Conservation (phyloP, 345 rosid genomes). For the Nephelium lappaceum region DNA sequence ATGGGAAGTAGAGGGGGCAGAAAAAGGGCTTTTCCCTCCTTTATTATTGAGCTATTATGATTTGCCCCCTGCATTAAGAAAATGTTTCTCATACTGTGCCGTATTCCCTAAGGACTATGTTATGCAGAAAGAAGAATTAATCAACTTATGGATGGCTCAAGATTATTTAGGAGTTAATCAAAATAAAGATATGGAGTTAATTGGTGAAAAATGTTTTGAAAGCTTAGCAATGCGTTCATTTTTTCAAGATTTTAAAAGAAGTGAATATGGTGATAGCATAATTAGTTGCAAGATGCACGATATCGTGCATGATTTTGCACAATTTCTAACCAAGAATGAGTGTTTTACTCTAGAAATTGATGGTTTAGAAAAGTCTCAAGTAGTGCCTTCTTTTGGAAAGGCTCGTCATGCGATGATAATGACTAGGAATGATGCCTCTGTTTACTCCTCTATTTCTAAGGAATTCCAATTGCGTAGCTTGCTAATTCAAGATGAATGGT, state of each 20-base stretch:
- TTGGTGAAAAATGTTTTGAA: not conserved
- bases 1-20: not conserved
- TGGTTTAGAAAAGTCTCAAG: not conserved
- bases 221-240: not conserved
- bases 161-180: not conserved
- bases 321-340: not conserved
- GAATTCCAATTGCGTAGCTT: not conserved
- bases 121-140: not conserved
- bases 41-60: not conserved
- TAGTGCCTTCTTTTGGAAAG: not conserved
- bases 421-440: not conserved
- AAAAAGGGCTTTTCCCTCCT: not conserved
- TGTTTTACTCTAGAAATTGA: not conserved
- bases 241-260: not conserved
- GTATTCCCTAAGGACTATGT: not conserved
- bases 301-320: not conserved
- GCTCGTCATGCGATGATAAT: not conserved
- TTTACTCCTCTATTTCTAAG: not conserved
- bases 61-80: slow-evolving; percentile 20
- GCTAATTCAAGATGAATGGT: not conserved
- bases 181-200: not conserved
- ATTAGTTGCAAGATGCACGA: not conserved
- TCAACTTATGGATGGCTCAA: not conserved
- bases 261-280: not conserved
- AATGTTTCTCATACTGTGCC: slow-evolving; percentile 9